These are phyloP conservation scores for Didymella keratinophila DNA, from an alignment of 2,329 filamentous ascomycete genomes.

Conservation along the genomic window DNA sequence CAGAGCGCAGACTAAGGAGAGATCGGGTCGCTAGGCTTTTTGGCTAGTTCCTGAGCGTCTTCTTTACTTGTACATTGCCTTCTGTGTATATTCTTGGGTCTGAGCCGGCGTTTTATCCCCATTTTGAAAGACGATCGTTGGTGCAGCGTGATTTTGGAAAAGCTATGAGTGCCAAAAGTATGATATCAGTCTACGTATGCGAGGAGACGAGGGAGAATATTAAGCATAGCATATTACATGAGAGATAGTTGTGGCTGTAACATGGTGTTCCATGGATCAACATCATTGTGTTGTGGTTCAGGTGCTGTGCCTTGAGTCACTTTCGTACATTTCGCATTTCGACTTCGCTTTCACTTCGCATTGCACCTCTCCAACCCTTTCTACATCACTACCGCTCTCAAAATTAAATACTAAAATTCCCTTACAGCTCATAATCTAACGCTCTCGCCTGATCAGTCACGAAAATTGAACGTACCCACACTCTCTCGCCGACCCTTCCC, in stretches of 20 bases:
- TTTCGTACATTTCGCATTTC: not conserved
- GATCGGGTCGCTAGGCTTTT: slow-evolving; percentile 35
- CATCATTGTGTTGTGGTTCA: not conserved
- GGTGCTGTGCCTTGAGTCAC: not conserved
- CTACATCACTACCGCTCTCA: too few species aligned
- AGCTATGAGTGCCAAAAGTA: slow-evolving; percentile 15
- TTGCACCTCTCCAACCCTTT: not conserved
- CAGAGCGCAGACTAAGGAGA: slow-evolving; percentile 41
- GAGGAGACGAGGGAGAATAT: not conserved
- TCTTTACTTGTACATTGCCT: slow-evolving; percentile 22
- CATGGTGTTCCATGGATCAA: not conserved
- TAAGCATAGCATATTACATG: not conserved
- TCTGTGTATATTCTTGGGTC: slow-evolving; percentile 33
- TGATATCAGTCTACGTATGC: slow-evolving; percentile 10
- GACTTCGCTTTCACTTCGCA: not conserved
- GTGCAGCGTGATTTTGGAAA: slow-evolving; percentile 11
- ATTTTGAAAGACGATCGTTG: not conserved
- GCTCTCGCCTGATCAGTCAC: too few species aligned
- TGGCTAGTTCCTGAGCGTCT: not conserved
- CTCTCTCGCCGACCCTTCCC: too few species aligned
- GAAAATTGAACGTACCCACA: too few species aligned
- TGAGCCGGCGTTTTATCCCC: slow-evolving; percentile 26
- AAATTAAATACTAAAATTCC: too few species aligned
- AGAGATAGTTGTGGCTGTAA: not conserved
- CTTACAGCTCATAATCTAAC: too few species aligned